Evolutionary conservation across 139 green algal genomes (phyloP), one percentile per base, ranked within the genome.

Genomic region (Parachlorella kessleri): DNA sequence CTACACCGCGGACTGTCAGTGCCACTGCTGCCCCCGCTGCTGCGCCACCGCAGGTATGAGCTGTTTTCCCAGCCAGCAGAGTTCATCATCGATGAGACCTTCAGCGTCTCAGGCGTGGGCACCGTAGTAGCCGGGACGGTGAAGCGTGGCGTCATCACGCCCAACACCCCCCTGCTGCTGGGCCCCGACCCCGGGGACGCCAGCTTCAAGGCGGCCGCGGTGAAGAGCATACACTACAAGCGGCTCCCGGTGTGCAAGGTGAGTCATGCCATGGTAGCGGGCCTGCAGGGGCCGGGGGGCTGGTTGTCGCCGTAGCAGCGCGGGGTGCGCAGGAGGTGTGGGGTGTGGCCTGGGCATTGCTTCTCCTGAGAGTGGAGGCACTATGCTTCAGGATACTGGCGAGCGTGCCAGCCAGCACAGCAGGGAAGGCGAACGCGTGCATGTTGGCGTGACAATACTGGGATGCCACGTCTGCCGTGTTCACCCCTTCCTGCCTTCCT

Each of bases 171-270:
- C 30, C 84, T 98, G 75, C 82, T 97, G 55, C 85, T 97, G 75
- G 94, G 94, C 5, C 94, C 94, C 10, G 90, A 97, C 81, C 18
- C 69, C 48, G 88, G 71, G 7, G 90, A 96, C 75, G 92, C 88
- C 72, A 81, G 80, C 63, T 98, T 98, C 89, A 94, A 94, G 83
- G 33, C 82, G 0, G 91, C 87, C 6, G 73, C 86, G 73, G 89
- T 98, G 79, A 98, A 98, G 88, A 89, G 79, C 66, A 95, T 97
- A 32, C 90, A 95, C 82, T 97, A 97, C 91, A 97, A 97, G 89
- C 84, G 93, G 35, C 89, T 96, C 72, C 79, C 87, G 3, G 92
- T 96, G 42, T 69, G 54, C 18, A 78, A 90, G 59, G 84, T 88
- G 65, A 30, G 75, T 64, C 14, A 14, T 18, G 0, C 48, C 48